A percentile compares a stretch with the other conserved stretches of the same genome.
Conservation (phyloP, 345 rosid species). For the Corchorus olitorius region DNA sequence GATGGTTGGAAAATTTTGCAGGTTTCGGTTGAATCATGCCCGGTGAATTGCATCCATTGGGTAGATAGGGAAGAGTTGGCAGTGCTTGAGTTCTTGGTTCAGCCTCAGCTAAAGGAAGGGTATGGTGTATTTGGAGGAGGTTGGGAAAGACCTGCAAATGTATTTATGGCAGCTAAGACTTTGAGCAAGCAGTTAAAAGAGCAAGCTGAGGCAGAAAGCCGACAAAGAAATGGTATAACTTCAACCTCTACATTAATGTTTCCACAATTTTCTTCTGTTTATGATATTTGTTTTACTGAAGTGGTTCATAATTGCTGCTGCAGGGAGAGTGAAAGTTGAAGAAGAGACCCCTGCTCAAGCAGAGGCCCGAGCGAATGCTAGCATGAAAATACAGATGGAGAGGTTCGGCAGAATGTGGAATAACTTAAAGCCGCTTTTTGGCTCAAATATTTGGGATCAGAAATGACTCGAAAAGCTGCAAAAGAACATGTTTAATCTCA, state of each 20-base stretch:
- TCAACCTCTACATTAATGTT: neutral
- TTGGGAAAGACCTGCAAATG: slow-evolving; percentile 60
- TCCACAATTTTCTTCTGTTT: neutral
- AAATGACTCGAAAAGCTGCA: neutral
- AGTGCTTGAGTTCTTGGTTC: slow-evolving; percentile 55
- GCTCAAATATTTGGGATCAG: slow-evolving; percentile 8
- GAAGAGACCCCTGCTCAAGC: slow-evolving; percentile 68
- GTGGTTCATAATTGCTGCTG: slow-evolving; percentile 7
- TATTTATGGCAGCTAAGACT: slow-evolving; percentile 56
- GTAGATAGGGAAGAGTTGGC: slow-evolving; percentile 52
- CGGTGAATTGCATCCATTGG: slow-evolving; percentile 68
- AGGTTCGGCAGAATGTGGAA: slow-evolving; percentile 41
- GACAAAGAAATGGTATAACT: slow-evolving; percentile 23
- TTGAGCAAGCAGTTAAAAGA: slow-evolving; percentile 43
- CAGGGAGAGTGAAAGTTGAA: slow-evolving; percentile 38
- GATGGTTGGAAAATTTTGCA: slow-evolving; percentile 19
- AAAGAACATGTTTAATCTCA: too few species aligned
- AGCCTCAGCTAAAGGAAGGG: slow-evolving; percentile 48
- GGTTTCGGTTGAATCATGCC: slow-evolving; percentile 67
- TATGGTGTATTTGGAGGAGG: slow-evolving; percentile 66
- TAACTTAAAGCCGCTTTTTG: slow-evolving; percentile 27
- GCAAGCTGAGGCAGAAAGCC: slow-evolving; percentile 25
- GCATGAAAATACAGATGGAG: slow-evolving; percentile 41
- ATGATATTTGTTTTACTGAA: neutral
- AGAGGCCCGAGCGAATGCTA: slow-evolving; percentile 46